Percentiles rank a stretch among this genome's conserved stretches.
These are phyloP conservation scores for Borealophlyctis nickersoniae DNA, from an alignment of 192 early-diverging fungal species.

Conservation along the genomic window DNA sequence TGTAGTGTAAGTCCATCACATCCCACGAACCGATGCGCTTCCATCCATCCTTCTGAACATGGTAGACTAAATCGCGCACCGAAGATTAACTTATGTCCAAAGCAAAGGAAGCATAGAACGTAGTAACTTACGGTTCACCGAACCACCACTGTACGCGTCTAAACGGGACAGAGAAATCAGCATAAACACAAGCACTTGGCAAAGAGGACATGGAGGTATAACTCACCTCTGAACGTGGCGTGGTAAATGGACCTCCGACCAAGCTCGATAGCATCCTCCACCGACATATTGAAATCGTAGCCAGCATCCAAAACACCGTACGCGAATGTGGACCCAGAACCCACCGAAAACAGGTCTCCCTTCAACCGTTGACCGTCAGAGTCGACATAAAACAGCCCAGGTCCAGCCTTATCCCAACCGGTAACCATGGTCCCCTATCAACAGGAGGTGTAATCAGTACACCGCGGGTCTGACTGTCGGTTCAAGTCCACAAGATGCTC, in stretches of 20 bases:
- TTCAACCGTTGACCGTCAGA: constrained; percentile 87
- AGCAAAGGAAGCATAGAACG: not conserved
- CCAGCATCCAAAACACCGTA: constrained; percentile 95
- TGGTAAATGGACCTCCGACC: constrained; percentile 92
- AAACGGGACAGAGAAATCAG: not conserved
- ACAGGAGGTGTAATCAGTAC: constrained; percentile 21
- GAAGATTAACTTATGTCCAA: constrained; percentile 1
- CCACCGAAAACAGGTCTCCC: constrained; percentile 91
- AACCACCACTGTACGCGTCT: constrained; percentile 81
- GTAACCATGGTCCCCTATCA: constrained; percentile 92
- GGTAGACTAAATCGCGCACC: constrained; percentile 69
- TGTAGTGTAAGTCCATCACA: constrained; percentile 78
- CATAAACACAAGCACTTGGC: constrained; percentile 3
- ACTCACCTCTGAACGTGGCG: constrained; percentile 89
- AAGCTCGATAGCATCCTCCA: constrained; percentile 85
- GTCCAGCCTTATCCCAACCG: constrained; percentile 98
- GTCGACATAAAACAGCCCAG: constrained; percentile 94
- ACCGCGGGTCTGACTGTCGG: constrained; percentile 1
- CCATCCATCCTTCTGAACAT: constrained; percentile 90
- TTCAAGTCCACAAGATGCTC: constrained; percentile 1
- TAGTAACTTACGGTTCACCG: constrained; percentile 61
- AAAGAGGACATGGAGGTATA: constrained; percentile 10
- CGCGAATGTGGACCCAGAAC: constrained; percentile 97
- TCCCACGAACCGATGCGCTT: constrained; percentile 77
- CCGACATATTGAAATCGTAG: constrained; percentile 76